Evolutionary conservation across 2,329 filamentous ascomycete species (phyloP), one percentile per base, ranked within the genome.

Genomic region (Aureobasidium sp.): DNA sequence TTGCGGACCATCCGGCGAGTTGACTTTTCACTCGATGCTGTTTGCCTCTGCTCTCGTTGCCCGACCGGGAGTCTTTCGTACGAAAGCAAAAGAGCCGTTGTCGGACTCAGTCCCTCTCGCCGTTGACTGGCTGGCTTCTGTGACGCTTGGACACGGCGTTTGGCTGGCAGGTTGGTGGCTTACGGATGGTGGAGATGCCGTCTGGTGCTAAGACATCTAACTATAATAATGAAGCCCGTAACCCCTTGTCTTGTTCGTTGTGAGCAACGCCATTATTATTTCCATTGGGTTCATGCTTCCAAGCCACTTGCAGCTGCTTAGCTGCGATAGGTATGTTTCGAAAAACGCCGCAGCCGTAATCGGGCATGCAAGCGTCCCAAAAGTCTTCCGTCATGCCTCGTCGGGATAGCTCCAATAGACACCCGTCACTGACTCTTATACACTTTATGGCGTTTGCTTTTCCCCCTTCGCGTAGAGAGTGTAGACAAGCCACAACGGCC

Each of bases 181-280:
- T 60, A 33, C 57, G 57, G 57, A 60, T 33, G 45, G 57, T 60
- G 57, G 45, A 60, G 57, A 60, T 60, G 50, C 45, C 45, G 57
- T 42, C 27, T 11, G 17, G 22, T 31, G 40, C 57, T 50, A 60
- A 60, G 44, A 42, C 45, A 60, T 60, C 45, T 60, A 60, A 60
- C 57, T 45, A 60, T 60, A 60, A 60, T 60, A 60, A 60, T 50
- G 44, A 42, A 40, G 57, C 35, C 57, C 33, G 29, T 42, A 44
- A 35, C 40, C 40, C 39, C 53, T 57, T 57, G 39, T 57, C 56
- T 42, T 60, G 44, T 60, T 60, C 45, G 44, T 40, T 37, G 44
- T n/a, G 29, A 39, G 44, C 29, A 58, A 59, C 56, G 56, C 56
- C 56, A 59, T 45, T 45, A 27, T 45, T 35, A 27, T 49, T 35